Conservation (phyloP, 768 basidiomycete species). For the Paxillus involutus region DNA sequence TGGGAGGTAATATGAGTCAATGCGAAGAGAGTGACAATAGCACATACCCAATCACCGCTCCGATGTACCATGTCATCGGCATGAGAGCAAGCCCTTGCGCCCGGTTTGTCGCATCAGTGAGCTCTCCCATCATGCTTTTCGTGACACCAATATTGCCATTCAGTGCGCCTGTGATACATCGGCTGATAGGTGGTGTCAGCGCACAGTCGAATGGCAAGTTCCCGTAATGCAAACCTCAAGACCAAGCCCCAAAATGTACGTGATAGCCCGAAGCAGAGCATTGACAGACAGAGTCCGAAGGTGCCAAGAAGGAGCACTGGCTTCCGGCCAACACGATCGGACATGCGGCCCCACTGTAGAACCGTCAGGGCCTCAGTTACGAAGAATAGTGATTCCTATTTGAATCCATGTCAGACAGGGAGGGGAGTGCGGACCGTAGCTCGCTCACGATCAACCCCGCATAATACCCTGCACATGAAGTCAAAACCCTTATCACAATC, state of each 20-base stretch:
- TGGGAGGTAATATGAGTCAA: background rate
- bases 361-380: constrained; percentile 70
- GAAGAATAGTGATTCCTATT: constrained; percentile 74
- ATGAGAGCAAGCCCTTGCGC: constrained; percentile 18
- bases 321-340: constrained; percentile 70
- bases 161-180: constrained; percentile 59
- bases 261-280: constrained; percentile 72
- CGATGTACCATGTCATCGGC: constrained; percentile 17
- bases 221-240: constrained; percentile 27
- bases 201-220: no score
- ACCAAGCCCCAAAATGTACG: constrained; percentile 64
- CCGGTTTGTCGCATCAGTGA: constrained; percentile 43
- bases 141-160: constrained; percentile 68
- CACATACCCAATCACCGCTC: background rate
- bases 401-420: background rate
- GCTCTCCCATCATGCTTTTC: constrained; percentile 63
- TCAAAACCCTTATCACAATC: background rate
- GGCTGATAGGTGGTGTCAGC: constrained; percentile 17
- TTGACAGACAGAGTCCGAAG: constrained; percentile 59
- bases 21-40: no score
- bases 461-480: constrained; percentile 56
- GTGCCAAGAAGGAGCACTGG: constrained; percentile 70
- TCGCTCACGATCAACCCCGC: constrained; percentile 63
- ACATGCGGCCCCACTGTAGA: constrained; percentile 70
- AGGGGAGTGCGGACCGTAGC: background rate